phyloP scores from a whole-genome alignment of 768 basidiomycete genomes.

The Podaxis rugospora region DNA sequence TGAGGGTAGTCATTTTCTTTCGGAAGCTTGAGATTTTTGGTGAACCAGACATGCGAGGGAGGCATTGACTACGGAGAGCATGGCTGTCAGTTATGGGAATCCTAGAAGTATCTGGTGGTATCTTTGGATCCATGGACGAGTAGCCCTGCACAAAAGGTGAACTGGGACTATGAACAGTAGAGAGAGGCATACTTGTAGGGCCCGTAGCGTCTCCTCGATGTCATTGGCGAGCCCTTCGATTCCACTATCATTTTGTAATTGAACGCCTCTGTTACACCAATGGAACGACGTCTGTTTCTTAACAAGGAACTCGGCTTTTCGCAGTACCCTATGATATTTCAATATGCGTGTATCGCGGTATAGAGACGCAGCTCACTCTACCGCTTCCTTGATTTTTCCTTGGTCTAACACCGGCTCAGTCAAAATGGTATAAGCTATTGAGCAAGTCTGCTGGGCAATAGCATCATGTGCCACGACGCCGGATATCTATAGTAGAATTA shows the following conservation, averaged over 20 bases:
- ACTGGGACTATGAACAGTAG: background rate
- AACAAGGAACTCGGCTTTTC: background rate
- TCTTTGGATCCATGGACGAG: background rate
- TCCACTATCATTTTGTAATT: background rate
- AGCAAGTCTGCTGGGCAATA: background rate
- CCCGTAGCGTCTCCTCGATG: background rate
- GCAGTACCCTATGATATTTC: background rate
- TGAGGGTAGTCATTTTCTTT: background rate
- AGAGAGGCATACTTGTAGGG: background rate
- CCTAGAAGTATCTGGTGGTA: background rate
- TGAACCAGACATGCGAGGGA: background rate
- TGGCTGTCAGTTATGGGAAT: background rate
- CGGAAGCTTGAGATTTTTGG: background rate
- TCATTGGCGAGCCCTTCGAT: background rate
- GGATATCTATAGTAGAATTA: background rate
- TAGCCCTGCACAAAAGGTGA: background rate
- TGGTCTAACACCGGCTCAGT: background rate
- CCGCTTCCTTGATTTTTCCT: background rate
- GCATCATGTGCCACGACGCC: background rate
- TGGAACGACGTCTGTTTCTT: background rate
- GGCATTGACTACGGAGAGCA: background rate
- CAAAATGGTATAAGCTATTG: background rate
- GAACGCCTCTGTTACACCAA: background rate
- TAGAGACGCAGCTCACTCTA: background rate
- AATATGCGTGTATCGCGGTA: background rate